Conservation (phyloP, 306 rosid genomes). For the Lathyrus tuberosus region DNA sequence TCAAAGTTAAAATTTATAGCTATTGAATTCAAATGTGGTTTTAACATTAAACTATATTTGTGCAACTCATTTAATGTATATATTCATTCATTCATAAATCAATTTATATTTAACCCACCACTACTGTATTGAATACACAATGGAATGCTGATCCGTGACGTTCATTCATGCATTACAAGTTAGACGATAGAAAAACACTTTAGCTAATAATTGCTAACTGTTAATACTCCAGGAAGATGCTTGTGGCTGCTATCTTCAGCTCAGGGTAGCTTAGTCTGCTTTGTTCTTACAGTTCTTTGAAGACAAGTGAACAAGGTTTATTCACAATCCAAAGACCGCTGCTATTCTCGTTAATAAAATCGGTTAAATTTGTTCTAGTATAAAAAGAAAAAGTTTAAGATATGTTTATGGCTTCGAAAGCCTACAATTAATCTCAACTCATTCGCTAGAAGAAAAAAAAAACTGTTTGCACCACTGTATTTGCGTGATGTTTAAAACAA, state of each 20-base stretch:
- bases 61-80: too few relatives aligned
- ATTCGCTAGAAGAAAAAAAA: background rate
- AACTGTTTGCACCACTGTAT: conserved; percentile 15
- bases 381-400: background rate
- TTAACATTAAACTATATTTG: too few relatives aligned
- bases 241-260: background rate
- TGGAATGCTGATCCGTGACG: background rate
- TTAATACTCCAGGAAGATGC: background rate
- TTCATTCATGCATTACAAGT: background rate
- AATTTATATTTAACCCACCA: too few relatives aligned
- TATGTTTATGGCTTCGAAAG: conserved; percentile 28
- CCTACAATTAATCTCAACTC: conserved; percentile 20
- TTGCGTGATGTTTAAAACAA: conserved; percentile 18
- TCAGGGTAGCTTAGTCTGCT: background rate
- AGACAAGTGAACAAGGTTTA: too few relatives aligned
- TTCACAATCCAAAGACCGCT: too few relatives aligned
- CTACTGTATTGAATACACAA: too few relatives aligned
- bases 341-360: too few relatives aligned
- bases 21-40: too few relatives aligned
- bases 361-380: too few relatives aligned
- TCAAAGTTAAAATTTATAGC: too few relatives aligned
- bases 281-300: background rate
- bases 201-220: background rate
- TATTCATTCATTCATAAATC: too few relatives aligned
- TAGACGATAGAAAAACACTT: background rate